These are phyloP conservation scores for Trypanosoma congolense DNA, from an alignment of 208 protist genomes.

Conservation along the genomic window DNA sequence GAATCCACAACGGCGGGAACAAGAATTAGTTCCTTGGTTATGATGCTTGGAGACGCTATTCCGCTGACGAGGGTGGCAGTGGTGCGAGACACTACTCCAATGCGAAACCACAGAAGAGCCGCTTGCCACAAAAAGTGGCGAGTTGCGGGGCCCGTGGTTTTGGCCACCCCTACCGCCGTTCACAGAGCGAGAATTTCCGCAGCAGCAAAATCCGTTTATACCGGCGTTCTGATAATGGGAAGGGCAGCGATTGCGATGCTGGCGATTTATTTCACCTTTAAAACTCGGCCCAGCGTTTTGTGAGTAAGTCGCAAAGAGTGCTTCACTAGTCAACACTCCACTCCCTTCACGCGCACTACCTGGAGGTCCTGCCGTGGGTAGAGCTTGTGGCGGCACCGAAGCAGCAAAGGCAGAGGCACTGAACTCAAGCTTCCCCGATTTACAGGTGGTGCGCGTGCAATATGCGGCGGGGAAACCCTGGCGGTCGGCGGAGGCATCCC, in stretches of 20 bases:
- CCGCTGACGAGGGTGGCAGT: not conserved
- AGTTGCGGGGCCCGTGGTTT: not conserved
- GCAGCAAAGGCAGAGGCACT: no score
- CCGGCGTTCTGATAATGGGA: not conserved
- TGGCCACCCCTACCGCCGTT: not conserved
- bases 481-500: no score
- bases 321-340: not conserved
- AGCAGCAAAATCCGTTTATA: not conserved
- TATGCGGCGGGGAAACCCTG: no score
- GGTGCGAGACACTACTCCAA: constrained; percentile 1
- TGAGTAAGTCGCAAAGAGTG: not conserved
- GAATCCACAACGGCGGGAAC: constrained; percentile 12
- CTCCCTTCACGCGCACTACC: not conserved
- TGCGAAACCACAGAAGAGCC: not conserved
- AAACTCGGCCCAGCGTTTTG: not conserved
- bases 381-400: not conserved
- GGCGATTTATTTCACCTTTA: not conserved
- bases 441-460: no score
- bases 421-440: no score
- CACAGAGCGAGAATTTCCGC: not conserved
- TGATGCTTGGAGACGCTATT: not conserved
- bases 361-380: no score
- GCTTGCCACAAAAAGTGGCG: not conserved
- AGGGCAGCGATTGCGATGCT: not conserved
- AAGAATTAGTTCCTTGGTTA: not conserved